Conservation (phyloP, 352 stramenopile genomes). For the Globisporangium nagaii region DNA sequence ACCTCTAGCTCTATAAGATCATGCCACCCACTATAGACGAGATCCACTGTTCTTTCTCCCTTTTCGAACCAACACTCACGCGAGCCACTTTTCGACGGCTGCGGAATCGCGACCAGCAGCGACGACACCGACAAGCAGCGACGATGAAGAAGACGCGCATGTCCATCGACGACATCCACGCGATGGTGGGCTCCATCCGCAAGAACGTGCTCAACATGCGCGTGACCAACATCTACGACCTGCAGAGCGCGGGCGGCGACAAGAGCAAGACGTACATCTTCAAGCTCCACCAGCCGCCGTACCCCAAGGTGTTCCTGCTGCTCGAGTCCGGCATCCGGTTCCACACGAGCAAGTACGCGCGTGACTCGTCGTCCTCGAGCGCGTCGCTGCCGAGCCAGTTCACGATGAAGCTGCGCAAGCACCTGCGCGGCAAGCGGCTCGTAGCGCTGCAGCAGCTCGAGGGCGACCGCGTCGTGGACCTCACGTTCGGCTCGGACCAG, state of each 20-base stretch:
- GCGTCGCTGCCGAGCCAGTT: conserved; percentile 91
- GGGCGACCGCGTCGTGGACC: conserved; percentile 95
- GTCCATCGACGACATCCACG: conserved; percentile 86
- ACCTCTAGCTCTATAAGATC: no score
- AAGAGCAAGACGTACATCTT: conserved; percentile 90
- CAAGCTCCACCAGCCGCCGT: conserved; percentile 88
- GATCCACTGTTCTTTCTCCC: no score
- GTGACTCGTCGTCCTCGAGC: conserved; percentile 47
- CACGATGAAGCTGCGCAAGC: conserved; percentile 97
- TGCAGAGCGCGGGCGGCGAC: conserved; percentile 62
- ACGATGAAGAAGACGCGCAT: conserved; percentile 84
- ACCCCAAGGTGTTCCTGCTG: conserved; percentile 92
- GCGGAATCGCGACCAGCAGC: no score
- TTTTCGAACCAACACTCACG: no score
- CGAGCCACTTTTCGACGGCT: no score
- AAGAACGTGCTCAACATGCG: conserved; percentile 88
- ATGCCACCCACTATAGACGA: no score
- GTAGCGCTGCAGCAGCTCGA: conserved; percentile 92
- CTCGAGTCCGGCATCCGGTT: conserved; percentile 96
- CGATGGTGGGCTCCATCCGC: conserved; percentile 80
- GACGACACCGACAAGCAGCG: no score
- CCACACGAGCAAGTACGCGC: conserved; percentile 91
- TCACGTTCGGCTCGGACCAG: conserved; percentile 92
- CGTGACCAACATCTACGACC: conserved; percentile 97
- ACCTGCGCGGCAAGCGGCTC: conserved; percentile 92